Percentiles rank a stretch among this genome's conserved stretches.
Evolutionary conservation across 305 asterid species (phyloP).

Genomic region (Rubia tinctorum): DNA sequence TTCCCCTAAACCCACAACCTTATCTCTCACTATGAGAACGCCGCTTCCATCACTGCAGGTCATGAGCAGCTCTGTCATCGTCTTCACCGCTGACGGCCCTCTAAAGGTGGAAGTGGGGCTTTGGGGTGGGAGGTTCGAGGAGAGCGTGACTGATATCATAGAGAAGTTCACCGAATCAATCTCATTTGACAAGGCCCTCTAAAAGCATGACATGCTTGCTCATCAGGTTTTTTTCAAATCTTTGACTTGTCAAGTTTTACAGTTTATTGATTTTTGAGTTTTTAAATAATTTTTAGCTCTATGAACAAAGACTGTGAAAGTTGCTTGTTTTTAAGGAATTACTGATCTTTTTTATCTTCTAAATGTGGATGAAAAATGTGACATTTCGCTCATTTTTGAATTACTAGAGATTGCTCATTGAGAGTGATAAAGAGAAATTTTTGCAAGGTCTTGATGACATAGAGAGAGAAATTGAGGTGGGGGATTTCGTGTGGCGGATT

Average conservation of each 20-base stretch:
- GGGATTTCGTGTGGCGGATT: conserved; percentile 80
- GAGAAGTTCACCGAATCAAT: conserved; percentile 96
- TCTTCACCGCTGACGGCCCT: neutral
- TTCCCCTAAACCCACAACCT: conserved; percentile 5
- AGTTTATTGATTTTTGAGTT: neutral
- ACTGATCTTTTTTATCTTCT: neutral
- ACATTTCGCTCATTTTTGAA: neutral
- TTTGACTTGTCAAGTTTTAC: neutral
- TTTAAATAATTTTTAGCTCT: too few relatives aligned
- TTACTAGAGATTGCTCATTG: conserved; percentile 74
- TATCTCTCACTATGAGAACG: neutral
- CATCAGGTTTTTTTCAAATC: conserved; percentile 45
- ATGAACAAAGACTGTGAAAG: neutral
- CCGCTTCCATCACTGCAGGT: conserved; percentile 31
- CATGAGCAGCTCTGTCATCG: conserved; percentile 37
- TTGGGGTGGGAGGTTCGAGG: conserved; percentile 98
- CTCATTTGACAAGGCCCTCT: conserved; percentile 78
- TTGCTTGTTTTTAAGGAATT: neutral
- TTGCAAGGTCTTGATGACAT: conserved; percentile 72
- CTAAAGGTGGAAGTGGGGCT: conserved; percentile 65
- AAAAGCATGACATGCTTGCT: conserved; percentile 98
- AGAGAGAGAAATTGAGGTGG: conserved; percentile 66
- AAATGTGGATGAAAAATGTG: neutral
- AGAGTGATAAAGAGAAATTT: conserved; percentile 59
- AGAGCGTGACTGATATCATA: conserved; percentile 76